Evolutionary conservation across 2,329 filamentous ascomycete genomes (phyloP).

Genomic region (Parafenestella ontariensis): DNA sequence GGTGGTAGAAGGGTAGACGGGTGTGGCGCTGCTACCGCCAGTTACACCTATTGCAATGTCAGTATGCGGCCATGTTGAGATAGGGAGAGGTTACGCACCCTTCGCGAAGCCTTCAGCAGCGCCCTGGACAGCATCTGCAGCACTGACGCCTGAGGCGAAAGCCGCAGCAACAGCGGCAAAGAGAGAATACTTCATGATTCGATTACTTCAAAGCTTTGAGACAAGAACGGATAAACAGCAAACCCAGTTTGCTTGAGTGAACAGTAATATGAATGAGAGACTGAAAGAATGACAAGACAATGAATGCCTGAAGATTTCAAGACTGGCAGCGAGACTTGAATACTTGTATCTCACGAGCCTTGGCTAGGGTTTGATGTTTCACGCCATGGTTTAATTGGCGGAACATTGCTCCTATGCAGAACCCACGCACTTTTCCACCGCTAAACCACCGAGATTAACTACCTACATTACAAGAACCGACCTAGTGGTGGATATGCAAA

Average conservation of each 20-base stretch:
- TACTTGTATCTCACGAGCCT: slow-evolving; percentile 20
- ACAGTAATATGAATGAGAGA: slow-evolving; percentile 1
- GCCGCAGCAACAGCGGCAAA: slow-evolving; percentile 24
- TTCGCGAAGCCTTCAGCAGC: slow-evolving; percentile 37
- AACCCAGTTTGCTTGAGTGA: slow-evolving; percentile 28
- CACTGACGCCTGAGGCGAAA: slow-evolving; percentile 24
- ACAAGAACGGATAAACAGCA: slow-evolving; percentile 26
- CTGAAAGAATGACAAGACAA: slow-evolving; percentile 20
- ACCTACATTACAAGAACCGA: no score
- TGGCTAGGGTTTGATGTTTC: slow-evolving; percentile 11
- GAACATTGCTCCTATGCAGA: slow-evolving; percentile 3
- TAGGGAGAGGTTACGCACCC: slow-evolving; percentile 9
- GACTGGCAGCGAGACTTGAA: neutral
- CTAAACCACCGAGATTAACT: slow-evolving; percentile 8
- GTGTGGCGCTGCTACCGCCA: slow-evolving; percentile 29
- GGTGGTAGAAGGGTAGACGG: slow-evolving; percentile 31
- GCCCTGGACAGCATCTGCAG: slow-evolving; percentile 33
- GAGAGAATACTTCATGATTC: slow-evolving; percentile 28
- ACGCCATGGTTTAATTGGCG: slow-evolving; percentile 15
- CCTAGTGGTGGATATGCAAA: neutral
- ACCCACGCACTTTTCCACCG: neutral
- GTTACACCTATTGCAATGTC: slow-evolving; percentile 20
- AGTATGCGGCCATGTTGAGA: neutral
- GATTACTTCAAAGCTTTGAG: slow-evolving; percentile 4
- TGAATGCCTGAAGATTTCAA: neutral